Conservation (phyloP, 257 asterid genomes). For the Phtheirospermum japonicum region DNA sequence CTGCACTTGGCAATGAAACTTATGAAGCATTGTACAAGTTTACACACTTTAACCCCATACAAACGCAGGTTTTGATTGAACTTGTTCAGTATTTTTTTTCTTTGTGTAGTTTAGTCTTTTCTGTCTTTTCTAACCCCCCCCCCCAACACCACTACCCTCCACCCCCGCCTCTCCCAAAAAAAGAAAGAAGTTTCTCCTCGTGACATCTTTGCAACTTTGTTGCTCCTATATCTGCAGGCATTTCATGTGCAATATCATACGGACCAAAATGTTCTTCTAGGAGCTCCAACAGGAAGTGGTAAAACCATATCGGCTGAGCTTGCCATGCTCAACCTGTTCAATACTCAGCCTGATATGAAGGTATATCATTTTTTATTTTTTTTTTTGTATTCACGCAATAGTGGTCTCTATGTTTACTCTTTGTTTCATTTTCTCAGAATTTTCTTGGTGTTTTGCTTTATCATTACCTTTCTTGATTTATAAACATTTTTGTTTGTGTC, state of each 20-base stretch:
- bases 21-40: conserved; percentile 80
- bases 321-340: conserved; percentile 93
- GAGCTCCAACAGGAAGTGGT: conserved; percentile 99
- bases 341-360: conserved; percentile 97
- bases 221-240: conserved; percentile 57
- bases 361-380: conserved; percentile 40
- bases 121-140: not conserved
- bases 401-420: conserved; percentile 12
- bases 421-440: conserved; percentile 6
- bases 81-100: conserved; percentile 17
- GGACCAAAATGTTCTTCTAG: conserved; percentile 88
- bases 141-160: too few relatives aligned
- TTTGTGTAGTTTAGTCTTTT: not conserved
- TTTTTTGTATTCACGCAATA: not conserved
- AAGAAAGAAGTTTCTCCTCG: not conserved
- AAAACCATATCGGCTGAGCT: conserved; percentile 99
- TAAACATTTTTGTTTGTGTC: not conserved
- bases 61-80: conserved; percentile 72
- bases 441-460: not conserved
- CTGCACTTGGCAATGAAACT: conserved; percentile 79
- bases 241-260: conserved; percentile 91
- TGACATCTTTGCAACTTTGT: conserved; percentile 18
- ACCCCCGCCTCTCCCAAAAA: too few relatives aligned
- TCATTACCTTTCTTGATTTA: not conserved
- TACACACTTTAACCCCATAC: conserved; percentile 96